These are phyloP conservation scores for Nemania serpens DNA, from an alignment of 2,329 filamentous ascomycete genomes.

Conservation along the genomic window DNA sequence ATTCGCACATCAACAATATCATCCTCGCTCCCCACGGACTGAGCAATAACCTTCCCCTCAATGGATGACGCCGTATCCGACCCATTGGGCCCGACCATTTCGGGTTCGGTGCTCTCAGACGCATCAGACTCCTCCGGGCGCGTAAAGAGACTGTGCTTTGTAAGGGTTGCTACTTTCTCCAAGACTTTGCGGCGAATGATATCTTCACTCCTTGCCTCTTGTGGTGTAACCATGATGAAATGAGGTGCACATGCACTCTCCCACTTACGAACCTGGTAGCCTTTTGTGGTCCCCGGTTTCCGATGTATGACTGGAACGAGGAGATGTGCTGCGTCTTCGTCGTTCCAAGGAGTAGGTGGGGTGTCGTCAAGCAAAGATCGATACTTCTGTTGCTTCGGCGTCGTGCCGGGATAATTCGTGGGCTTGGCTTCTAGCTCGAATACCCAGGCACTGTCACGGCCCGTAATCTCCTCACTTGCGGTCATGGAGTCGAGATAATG, in stretches of 20 bases:
- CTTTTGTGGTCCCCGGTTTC: slow-evolving; percentile 42
- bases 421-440: slow-evolving; percentile 79
- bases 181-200: slow-evolving; percentile 80
- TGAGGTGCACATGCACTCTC: slow-evolving; percentile 51
- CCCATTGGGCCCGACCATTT: slow-evolving; percentile 68
- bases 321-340: slow-evolving; percentile 66
- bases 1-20: slow-evolving; percentile 90
- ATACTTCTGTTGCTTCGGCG: slow-evolving; percentile 48
- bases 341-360: slow-evolving; percentile 52
- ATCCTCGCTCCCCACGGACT: slow-evolving; percentile 86
- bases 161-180: slow-evolving; percentile 74
- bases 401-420: slow-evolving; percentile 71
- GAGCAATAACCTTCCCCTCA: slow-evolving; percentile 68
- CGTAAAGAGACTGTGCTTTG: slow-evolving; percentile 68
- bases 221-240: slow-evolving; percentile 75
- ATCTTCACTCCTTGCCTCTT: slow-evolving; percentile 72
- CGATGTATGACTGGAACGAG: slow-evolving; percentile 75
- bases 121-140: slow-evolving; percentile 53
- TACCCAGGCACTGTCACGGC: slow-evolving; percentile 69
- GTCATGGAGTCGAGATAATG: slow-evolving; percentile 71
- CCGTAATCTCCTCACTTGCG: slow-evolving; percentile 73
- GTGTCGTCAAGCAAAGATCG: slow-evolving; percentile 57
- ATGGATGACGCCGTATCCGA: slow-evolving; percentile 65
- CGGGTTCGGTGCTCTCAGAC: slow-evolving; percentile 66
- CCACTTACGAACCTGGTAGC: slow-evolving; percentile 44